phyloP scores from a whole-genome alignment of 257 asterid genomes.

The Voacanga thouarsii region DNA sequence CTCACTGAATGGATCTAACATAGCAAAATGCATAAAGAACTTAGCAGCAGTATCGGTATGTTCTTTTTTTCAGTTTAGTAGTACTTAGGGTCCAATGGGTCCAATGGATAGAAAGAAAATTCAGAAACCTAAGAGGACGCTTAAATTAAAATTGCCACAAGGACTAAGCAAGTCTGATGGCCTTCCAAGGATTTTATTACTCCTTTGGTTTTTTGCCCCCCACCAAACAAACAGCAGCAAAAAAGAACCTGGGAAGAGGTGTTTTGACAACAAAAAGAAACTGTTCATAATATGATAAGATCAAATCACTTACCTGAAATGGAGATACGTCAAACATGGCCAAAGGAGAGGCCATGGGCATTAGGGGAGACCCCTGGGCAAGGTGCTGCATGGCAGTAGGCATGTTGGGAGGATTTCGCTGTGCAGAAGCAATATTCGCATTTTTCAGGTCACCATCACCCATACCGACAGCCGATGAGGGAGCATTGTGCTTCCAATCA shows the following conservation, averaged over 20 bases:
- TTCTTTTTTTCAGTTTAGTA: background rate
- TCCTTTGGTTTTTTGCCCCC: slow-evolving; percentile 3
- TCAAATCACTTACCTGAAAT: slow-evolving; percentile 63
- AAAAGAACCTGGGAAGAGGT: background rate
- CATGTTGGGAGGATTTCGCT: slow-evolving; percentile 55
- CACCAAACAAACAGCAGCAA: too few species aligned
- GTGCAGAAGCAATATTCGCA: slow-evolving; percentile 46
- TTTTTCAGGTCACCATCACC: slow-evolving; percentile 62
- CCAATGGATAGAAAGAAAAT: background rate
- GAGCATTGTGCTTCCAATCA: slow-evolving; percentile 74
- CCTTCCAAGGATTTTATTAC: background rate
- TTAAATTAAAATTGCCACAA: background rate
- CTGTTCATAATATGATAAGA: background rate
- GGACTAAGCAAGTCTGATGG: background rate
- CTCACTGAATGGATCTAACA: background rate
- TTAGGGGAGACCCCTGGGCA: slow-evolving; percentile 81
- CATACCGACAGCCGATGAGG: slow-evolving; percentile 51
- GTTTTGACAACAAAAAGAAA: background rate
- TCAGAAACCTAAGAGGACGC: background rate
- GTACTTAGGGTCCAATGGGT: background rate
- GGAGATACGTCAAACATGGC: slow-evolving; percentile 87
- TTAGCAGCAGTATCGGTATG: background rate
- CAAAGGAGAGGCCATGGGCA: slow-evolving; percentile 79
- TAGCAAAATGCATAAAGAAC: background rate
- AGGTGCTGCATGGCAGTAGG: slow-evolving; percentile 68